A percentile compares a stretch with the other conserved stretches of the same genome.
These are phyloP conservation scores for Dactylis glomerata DNA, from an alignment of 176 grass and related monocot genomes.

Conservation along the genomic window DNA sequence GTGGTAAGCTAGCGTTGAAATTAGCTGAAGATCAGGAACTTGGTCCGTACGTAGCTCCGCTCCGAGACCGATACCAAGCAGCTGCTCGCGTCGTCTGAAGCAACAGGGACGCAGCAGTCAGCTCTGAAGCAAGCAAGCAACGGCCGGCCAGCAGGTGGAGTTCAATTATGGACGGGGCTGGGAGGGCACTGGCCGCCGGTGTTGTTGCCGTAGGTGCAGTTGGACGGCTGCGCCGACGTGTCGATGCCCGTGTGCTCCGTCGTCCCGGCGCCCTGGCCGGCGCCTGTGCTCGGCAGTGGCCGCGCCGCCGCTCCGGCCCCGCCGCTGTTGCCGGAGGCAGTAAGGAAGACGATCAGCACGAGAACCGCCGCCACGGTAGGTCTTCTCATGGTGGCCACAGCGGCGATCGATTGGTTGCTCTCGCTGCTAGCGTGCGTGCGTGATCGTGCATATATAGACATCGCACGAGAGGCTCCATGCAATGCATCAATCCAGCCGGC, in stretches of 20 bases:
- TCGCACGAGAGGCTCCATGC: not conserved
- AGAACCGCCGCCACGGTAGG: not conserved
- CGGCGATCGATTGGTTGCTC: not conserved
- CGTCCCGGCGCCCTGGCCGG: no score
- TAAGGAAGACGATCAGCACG: not conserved
- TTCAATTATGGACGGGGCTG: not conserved
- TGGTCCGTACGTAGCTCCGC: no score
- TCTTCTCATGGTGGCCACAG: not conserved
- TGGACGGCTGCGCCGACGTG: conserved; percentile 37
- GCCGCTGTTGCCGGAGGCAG: not conserved
- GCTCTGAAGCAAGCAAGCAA: no score
- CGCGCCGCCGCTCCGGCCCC: not conserved
- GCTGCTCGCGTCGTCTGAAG: no score
- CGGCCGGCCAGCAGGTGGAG: no score
- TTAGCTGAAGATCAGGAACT: no score
- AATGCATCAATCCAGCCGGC: not conserved
- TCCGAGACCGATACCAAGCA: no score
- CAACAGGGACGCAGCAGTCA: no score
- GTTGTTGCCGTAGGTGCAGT: conserved; percentile 47
- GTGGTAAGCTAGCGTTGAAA: no score
- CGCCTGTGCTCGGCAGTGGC: not conserved
- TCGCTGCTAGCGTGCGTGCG: not conserved
- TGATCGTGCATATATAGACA: not conserved
- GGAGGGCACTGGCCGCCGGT: conserved; percentile 36
- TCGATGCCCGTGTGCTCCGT: conserved; percentile 6